Evolutionary conservation across 2,329 filamentous ascomycete genomes (phyloP), one percentile per base, ranked within the genome.

Genomic region (Colletotrichum sp.): DNA sequence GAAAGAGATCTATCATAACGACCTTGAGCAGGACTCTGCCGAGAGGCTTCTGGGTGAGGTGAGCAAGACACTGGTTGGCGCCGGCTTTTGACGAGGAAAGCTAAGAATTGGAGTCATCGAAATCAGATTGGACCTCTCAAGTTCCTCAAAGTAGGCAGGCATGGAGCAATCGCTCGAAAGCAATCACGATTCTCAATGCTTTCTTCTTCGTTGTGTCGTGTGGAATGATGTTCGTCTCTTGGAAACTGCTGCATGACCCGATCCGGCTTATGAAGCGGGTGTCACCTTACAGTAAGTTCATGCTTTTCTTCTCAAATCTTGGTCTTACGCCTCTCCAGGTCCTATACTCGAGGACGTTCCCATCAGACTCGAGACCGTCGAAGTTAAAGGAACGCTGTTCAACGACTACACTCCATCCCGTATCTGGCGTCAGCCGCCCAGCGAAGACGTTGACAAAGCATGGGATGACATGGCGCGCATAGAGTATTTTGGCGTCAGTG

Each of bases 351-450:
- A 74, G 15, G 57, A 66, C 2, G 1, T 74, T 5, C 72, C 69
- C 8, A 68, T 74, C 21, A 62, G 18, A n/a, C 29, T 74, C 5
- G 72, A 74, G 29, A 72, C 69, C 2, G 31, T 74, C 1, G 38
- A 66, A 33, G 72, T 74, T 12, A 74, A 68, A 62, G 72, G 72
- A 11, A 72, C 72, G 4, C 43, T 74, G 7, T 74, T 74, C 69
- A 74, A 74, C 27, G 72, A 74, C n/a, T 74, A 78, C 77, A 81
- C 81, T 79, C 82, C 82, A 77, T 77, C 81, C 58, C 79, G 54
- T 5, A 74, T 78, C 8, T 78, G 67, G 65, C 73, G 77, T 1
- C 58, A 71, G 7, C 24, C 66, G 1, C 78, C 78, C 0, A 76
- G 74, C 16, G 70, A 77, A 16, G 76, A 76, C 16, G 76, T 79